Evolutionary conservation across 768 basidiomycete genomes (phyloP).

Genomic region (Phanerodontia chrysosporium): DNA sequence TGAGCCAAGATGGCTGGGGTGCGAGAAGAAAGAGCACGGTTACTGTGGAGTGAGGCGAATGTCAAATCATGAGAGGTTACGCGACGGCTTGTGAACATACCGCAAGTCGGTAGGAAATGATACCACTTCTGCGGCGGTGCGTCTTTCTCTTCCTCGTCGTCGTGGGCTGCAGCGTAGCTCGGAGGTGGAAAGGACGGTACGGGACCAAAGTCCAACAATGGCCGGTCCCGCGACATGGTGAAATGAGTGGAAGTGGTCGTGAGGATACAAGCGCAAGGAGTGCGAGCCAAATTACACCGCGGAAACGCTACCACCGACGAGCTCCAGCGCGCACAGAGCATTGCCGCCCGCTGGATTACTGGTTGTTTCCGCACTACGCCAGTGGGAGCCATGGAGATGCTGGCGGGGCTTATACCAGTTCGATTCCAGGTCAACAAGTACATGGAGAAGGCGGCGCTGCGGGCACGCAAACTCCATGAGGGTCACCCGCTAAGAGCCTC

Average conservation of each 20-base stretch:
- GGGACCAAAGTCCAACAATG: constrained; percentile 8
- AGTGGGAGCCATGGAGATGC: constrained; percentile 12
- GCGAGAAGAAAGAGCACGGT: constrained; percentile 55
- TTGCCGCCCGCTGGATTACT: constrained; percentile 17
- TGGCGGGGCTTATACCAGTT: constrained; percentile 17
- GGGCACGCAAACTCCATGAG: neutral
- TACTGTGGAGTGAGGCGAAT: constrained; percentile 26
- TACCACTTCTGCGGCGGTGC: constrained; percentile 46
- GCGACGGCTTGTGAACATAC: constrained; percentile 31
- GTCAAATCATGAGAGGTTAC: neutral
- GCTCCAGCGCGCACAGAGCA: constrained; percentile 13
- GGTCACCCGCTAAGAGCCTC: constrained; percentile 4
- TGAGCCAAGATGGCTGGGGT: constrained; percentile 72
- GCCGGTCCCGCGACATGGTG: constrained; percentile 9
- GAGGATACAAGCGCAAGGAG: neutral
- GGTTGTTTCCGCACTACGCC: constrained; percentile 18
- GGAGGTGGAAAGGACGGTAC: constrained; percentile 10
- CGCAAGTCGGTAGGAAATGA: constrained; percentile 52
- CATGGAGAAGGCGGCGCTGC: neutral
- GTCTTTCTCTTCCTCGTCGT: constrained; percentile 30
- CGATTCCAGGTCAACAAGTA: constrained; percentile 11
- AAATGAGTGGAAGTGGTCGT: neutral
- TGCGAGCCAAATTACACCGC: no score
- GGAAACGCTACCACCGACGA: no score
- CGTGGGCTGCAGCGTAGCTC: constrained; percentile 16